Conservation (phyloP, 805 yeast genomes). For the Cyberlindnera saturnus region DNA sequence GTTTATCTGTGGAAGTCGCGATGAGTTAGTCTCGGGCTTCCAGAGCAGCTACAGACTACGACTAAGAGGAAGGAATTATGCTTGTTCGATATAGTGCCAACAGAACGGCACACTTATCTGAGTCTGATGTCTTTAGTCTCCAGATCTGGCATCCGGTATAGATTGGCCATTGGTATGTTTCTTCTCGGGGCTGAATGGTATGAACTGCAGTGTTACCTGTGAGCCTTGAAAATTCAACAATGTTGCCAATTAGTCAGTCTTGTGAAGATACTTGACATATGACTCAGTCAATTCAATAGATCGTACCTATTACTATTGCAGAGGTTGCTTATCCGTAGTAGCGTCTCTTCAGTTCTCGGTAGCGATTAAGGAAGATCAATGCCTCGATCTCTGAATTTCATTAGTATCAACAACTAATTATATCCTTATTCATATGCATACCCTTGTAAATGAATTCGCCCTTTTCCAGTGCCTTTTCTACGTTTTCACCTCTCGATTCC, state of each 20-base stretch:
- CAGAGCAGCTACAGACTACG: neutral
- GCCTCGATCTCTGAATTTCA: slow-evolving; percentile 15
- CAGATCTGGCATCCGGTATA: too few species aligned
- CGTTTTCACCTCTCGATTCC: slow-evolving; percentile 2
- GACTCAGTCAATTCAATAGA: too few species aligned
- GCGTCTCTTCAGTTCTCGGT: slow-evolving; percentile 17
- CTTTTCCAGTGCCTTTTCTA: slow-evolving; percentile 10
- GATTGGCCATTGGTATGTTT: too few species aligned
- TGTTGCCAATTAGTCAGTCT: too few species aligned
- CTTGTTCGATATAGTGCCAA: neutral
- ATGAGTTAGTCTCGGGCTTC: neutral
- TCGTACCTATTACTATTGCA: too few species aligned
- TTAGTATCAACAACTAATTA: neutral
- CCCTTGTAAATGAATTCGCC: slow-evolving; percentile 19
- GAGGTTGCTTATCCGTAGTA: slow-evolving; percentile 5
- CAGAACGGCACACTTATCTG: neutral
- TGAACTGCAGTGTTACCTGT: too few species aligned
- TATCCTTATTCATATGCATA: slow-evolving; percentile 1
- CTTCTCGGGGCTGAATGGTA: too few species aligned
- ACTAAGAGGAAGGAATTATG: neutral
- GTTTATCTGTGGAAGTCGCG: neutral
- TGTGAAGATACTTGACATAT: too few species aligned
- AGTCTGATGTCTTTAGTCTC: too few species aligned
- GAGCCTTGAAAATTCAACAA: too few species aligned
- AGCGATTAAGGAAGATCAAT: slow-evolving; percentile 15